These are phyloP conservation scores for Cryptosporidium bovis DNA, from an alignment of 169 alveolate genomes.

Conservation along the genomic window DNA sequence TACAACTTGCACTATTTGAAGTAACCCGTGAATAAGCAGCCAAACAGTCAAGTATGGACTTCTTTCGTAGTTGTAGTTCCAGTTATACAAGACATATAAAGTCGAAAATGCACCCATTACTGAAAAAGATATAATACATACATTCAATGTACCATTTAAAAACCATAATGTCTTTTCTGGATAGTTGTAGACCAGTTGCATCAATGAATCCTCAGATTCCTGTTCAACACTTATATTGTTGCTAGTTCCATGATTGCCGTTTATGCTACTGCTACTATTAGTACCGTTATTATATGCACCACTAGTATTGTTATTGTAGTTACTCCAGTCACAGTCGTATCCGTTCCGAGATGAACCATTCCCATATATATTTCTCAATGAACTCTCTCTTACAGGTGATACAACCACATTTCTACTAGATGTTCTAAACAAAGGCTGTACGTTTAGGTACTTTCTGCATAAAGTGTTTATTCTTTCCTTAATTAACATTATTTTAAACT, in stretches of 20 bases:
- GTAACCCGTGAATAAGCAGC: slow-evolving; percentile 38
- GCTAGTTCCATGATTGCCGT: not conserved
- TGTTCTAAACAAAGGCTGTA: slow-evolving; percentile 20
- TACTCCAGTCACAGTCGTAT: too few species aligned
- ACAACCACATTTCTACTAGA: slow-evolving; percentile 5
- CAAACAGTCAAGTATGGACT: slow-evolving; percentile 45
- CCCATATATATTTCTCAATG: slow-evolving; percentile 21
- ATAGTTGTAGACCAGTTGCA: slow-evolving; percentile 56
- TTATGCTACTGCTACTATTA: too few species aligned
- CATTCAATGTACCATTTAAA: slow-evolving; percentile 4
- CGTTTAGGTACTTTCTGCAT: slow-evolving; percentile 33
- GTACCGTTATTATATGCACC: not conserved
- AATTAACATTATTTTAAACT: slow-evolving; percentile 42
- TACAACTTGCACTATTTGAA: slow-evolving; percentile 46
- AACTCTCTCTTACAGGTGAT: slow-evolving; percentile 35
- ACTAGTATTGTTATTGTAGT: not conserved
- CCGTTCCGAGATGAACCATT: not conserved
- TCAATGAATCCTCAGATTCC: slow-evolving; percentile 39
- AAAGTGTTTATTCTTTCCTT: slow-evolving; percentile 49
- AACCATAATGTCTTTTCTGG: slow-evolving; percentile 66
- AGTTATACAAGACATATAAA: not conserved
- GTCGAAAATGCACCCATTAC: slow-evolving; percentile 23
- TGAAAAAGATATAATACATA: slow-evolving; percentile 23
- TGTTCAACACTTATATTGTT: not conserved
- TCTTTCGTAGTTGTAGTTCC: slow-evolving; percentile 13